Evolutionary conservation across 306 rosid species (phyloP).

Genomic region (Quercus wislizeni): DNA sequence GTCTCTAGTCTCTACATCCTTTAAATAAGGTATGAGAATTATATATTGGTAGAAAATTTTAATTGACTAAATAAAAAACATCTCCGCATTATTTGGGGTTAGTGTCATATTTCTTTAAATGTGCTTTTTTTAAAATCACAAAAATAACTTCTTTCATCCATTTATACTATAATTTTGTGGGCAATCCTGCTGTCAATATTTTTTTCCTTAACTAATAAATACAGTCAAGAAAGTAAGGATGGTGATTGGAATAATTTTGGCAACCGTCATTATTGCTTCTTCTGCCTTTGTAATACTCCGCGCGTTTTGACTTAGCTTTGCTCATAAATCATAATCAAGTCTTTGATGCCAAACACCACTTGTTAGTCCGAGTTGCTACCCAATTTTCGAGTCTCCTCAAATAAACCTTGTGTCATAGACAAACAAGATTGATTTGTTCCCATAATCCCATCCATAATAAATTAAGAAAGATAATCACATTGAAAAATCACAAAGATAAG

Average conservation of each 20-base stretch:
- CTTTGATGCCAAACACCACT: neutral
- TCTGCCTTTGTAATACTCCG: neutral
- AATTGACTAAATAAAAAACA: constrained; percentile 4
- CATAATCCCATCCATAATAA: too few relatives aligned
- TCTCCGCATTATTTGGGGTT: constrained; percentile 12
- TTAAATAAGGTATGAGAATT: neutral
- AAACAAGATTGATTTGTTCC: too few relatives aligned
- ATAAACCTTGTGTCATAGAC: too few relatives aligned
- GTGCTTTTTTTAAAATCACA: neutral
- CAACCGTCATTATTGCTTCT: neutral
- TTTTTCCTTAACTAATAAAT: neutral
- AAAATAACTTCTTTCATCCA: neutral
- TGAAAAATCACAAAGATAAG: too few relatives aligned
- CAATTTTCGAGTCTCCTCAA: neutral
- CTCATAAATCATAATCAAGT: neutral
- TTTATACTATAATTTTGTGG: neutral
- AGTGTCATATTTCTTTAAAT: neutral
- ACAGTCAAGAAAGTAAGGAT: neutral
- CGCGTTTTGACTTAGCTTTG: neutral
- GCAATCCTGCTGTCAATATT: neutral
- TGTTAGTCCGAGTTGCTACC: neutral
- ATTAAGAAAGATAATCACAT: too few relatives aligned
- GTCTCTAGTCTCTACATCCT: neutral
- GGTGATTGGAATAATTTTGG: neutral
- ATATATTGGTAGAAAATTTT: neutral